Conservation (phyloP, 768 basidiomycete species). For the Mrakia blollopis region DNA sequence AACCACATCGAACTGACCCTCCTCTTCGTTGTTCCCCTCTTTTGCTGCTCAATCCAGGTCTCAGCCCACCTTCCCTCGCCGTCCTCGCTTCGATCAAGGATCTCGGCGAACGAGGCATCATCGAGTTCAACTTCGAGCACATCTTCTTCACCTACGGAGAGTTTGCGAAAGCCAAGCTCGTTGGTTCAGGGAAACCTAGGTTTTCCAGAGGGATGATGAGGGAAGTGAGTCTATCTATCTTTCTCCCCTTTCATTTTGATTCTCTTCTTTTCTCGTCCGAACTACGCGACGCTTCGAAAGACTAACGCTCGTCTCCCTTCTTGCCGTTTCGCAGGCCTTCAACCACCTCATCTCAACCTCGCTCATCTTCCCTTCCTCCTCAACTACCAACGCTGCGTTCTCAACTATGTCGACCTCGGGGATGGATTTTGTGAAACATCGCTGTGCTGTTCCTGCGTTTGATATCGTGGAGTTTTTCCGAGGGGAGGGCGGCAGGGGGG, state of each 20-base stretch:
- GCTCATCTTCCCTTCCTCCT: conserved; percentile 52
- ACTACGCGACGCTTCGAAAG: not conserved
- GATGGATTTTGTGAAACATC: conserved; percentile 70
- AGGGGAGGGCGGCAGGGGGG: conserved; percentile 38
- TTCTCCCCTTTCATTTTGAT: conserved; percentile 41
- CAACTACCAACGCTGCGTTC: conserved; percentile 39
- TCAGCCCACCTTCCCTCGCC: conserved; percentile 59
- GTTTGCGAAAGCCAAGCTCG: conserved; percentile 55
- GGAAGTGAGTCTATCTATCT: conserved; percentile 63
- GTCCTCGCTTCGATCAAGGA: conserved; percentile 80
- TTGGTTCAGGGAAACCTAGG: conserved; percentile 42
- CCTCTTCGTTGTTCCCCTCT: not conserved
- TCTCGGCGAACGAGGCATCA: conserved; percentile 66
- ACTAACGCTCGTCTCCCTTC: not conserved
- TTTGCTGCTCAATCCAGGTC: conserved; percentile 40
- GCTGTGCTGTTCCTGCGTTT: conserved; percentile 59
- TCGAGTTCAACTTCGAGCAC: conserved; percentile 85
- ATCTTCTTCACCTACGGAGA: conserved; percentile 58
- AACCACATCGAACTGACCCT: too few species aligned
- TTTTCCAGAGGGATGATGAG: conserved; percentile 44
- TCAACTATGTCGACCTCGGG: conserved; percentile 53
- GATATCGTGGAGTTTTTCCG: conserved; percentile 52
- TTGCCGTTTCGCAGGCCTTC: conserved; percentile 58
- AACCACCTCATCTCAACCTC: conserved; percentile 58
- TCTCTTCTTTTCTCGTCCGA: not conserved